Conservation (phyloP, 129 eudicot genomes). For the Calendula officinalis region DNA sequence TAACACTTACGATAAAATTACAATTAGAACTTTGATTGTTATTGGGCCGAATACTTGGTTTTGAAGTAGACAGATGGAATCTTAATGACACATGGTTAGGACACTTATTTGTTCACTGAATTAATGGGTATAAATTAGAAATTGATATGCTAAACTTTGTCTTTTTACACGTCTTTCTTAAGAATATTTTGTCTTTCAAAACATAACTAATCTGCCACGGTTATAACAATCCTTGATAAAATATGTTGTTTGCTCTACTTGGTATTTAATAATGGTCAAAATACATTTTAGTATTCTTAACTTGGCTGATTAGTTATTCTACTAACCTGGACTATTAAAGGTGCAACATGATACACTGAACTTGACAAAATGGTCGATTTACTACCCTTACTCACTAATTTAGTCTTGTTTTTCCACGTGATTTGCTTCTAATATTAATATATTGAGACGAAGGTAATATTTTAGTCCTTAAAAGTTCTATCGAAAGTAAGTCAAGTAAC, state of each 20-base stretch:
- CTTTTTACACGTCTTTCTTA: slow-evolving; percentile 22
- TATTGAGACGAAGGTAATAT: too few species aligned
- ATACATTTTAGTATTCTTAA: background rate
- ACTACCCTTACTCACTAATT: too few species aligned
- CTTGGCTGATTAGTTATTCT: too few species aligned
- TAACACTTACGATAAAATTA: background rate
- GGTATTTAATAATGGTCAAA: slow-evolving; percentile 10
- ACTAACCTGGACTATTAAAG: too few species aligned
- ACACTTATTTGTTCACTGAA: slow-evolving; percentile 1
- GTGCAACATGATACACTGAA: too few species aligned
- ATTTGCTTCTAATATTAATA: too few species aligned
- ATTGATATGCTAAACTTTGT: slow-evolving; percentile 22
- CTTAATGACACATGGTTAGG: slow-evolving; percentile 3
- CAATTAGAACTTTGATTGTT: background rate
- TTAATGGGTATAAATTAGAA: slow-evolving; percentile 14
- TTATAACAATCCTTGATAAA: slow-evolving; percentile 3
- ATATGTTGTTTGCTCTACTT: slow-evolving; percentile 10
- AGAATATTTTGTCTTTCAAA: slow-evolving; percentile 25
- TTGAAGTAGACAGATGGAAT: slow-evolving; percentile 9
- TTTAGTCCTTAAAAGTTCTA: too few species aligned
- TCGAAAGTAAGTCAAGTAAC: too few species aligned
- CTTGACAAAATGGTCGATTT: too few species aligned
- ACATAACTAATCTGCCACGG: slow-evolving; percentile 1
- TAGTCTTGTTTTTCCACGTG: too few species aligned
- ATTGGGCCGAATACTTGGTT: slow-evolving; percentile 1